Evolutionary conservation across 768 basidiomycete genomes (phyloP).

Genomic region (Rossbeevera mucosa): DNA sequence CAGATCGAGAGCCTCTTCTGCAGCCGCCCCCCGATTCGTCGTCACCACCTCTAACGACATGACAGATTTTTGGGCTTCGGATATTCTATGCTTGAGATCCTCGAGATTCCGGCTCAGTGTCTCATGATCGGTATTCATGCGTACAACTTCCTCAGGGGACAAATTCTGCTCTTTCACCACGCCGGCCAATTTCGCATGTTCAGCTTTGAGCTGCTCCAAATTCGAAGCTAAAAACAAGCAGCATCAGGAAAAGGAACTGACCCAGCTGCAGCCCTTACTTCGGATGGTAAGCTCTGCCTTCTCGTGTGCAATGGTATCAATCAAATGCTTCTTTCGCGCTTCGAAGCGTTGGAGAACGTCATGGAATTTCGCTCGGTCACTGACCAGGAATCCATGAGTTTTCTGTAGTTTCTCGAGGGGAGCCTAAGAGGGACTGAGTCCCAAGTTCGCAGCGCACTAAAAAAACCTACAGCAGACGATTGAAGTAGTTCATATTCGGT

Average conservation of each 20-base stretch:
- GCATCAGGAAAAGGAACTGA: neutral
- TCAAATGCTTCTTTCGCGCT: constrained; percentile 60
- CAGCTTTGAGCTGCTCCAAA: constrained; percentile 58
- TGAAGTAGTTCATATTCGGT: constrained; percentile 54
- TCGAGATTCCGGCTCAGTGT: constrained; percentile 66
- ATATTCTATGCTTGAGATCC: constrained; percentile 70
- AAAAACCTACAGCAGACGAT: constrained; percentile 50
- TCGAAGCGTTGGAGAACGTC: constrained; percentile 70
- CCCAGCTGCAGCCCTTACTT: constrained; percentile 35
- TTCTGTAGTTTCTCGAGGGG: constrained; percentile 61
- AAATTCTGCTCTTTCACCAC: constrained; percentile 86
- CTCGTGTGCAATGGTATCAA: constrained; percentile 62
- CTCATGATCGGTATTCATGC: constrained; percentile 90
- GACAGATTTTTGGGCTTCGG: constrained; percentile 65
- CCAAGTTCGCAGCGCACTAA: neutral
- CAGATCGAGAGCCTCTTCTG: constrained; percentile 76
- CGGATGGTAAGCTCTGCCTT: constrained; percentile 57
- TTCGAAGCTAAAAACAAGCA: constrained; percentile 44
- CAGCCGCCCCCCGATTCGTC: constrained; percentile 69
- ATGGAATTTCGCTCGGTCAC: constrained; percentile 76
- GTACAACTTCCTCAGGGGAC: constrained; percentile 82
- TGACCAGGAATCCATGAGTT: constrained; percentile 57
- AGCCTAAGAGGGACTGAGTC: constrained; percentile 37
- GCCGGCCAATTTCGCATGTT: constrained; percentile 57
- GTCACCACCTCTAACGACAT: constrained; percentile 82